Conservation (phyloP, 179 eudicot species). For the Carnegiea gigantea region DNA sequence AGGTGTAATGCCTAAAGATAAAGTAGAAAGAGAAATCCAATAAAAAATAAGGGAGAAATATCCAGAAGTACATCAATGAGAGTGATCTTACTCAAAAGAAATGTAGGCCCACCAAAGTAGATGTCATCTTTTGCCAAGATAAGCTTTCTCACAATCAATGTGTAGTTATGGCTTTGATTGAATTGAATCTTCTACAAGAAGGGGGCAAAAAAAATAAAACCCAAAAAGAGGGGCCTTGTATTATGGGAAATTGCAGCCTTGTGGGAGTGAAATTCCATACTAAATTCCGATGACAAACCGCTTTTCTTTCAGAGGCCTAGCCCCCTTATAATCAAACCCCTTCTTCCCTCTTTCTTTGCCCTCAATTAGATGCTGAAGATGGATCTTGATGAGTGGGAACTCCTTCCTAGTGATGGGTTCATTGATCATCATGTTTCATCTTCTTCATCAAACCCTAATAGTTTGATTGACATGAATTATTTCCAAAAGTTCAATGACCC, state of each 20-base stretch:
- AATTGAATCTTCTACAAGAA: conserved; percentile 10
- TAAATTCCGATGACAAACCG: conserved; percentile 27
- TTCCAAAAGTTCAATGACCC: conserved; percentile 26
- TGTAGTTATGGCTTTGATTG: neutral
- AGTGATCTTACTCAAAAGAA: neutral
- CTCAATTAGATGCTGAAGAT: conserved; percentile 9
- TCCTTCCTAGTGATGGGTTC: conserved; percentile 49
- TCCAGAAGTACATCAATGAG: conserved; percentile 8
- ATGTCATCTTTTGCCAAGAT: conserved; percentile 5
- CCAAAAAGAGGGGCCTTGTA: conserved; percentile 1
- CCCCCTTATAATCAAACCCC: conserved; percentile 14
- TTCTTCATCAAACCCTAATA: conserved; percentile 10
- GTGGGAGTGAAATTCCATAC: conserved; percentile 30
- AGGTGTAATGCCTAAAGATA: neutral
- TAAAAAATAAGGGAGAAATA: conserved; percentile 5
- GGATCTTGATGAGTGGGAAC: conserved; percentile 77
- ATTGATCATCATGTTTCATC: conserved; percentile 37
- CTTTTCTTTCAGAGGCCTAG: neutral
- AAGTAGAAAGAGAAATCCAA: neutral
- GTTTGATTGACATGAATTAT: conserved; percentile 33
- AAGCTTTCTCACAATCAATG: conserved; percentile 13
- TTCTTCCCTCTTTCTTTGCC: neutral
- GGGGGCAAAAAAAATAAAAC: conserved; percentile 3
- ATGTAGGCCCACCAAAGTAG: conserved; percentile 13
- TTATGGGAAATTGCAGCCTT: conserved; percentile 24